A percentile compares a stretch with the other conserved stretches of the same genome.
Conservation (phyloP, 352 stramenopile species). For the Phytopythium ostracodes region DNA sequence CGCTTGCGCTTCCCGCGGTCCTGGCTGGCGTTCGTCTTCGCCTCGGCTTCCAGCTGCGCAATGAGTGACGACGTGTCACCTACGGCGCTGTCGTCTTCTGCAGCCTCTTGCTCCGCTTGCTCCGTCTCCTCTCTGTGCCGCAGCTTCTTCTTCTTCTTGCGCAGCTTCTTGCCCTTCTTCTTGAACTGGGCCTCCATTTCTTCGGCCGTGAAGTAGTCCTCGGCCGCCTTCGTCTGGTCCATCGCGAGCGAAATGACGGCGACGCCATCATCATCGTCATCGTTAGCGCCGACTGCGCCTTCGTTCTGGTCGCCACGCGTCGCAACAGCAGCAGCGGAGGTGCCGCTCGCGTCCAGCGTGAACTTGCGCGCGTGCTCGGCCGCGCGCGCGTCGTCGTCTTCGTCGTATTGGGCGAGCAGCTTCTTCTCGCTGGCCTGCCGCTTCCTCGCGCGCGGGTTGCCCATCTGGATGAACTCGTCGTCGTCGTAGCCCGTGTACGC, state of each 20-base stretch:
- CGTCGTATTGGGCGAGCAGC: slow-evolving; percentile 88
- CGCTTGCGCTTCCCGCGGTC: slow-evolving; percentile 63
- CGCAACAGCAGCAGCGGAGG: slow-evolving; percentile 6
- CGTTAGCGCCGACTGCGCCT: slow-evolving; percentile 3
- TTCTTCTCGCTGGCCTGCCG: slow-evolving; percentile 18
- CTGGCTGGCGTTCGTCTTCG: slow-evolving; percentile 22
- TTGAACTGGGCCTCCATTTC: slow-evolving; percentile 86
- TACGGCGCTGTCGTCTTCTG: slow-evolving; percentile 15
- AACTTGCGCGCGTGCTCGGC: slow-evolving; percentile 47
- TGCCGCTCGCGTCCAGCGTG: slow-evolving; percentile 41
- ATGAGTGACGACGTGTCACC: slow-evolving; percentile 31
- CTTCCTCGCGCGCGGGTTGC: slow-evolving; percentile 29
- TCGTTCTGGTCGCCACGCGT: not conserved
- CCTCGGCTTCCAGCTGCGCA: slow-evolving; percentile 65
- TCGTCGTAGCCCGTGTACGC: slow-evolving; percentile 96
- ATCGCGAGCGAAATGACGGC: slow-evolving; percentile 62
- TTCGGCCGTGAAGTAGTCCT: slow-evolving; percentile 84
- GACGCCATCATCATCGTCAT: slow-evolving; percentile 33
- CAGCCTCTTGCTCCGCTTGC: slow-evolving; percentile 29
- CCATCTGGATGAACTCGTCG: slow-evolving; percentile 93
- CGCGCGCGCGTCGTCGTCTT: slow-evolving; percentile 60
- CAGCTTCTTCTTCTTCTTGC: slow-evolving; percentile 67
- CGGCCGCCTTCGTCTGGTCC: slow-evolving; percentile 35
- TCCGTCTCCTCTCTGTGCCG: slow-evolving; percentile 44
- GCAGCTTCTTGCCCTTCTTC: slow-evolving; percentile 75